Conservation (phyloP, 2,329 filamentous ascomycete genomes). For the Aspergillus sclerotialis region DNA sequence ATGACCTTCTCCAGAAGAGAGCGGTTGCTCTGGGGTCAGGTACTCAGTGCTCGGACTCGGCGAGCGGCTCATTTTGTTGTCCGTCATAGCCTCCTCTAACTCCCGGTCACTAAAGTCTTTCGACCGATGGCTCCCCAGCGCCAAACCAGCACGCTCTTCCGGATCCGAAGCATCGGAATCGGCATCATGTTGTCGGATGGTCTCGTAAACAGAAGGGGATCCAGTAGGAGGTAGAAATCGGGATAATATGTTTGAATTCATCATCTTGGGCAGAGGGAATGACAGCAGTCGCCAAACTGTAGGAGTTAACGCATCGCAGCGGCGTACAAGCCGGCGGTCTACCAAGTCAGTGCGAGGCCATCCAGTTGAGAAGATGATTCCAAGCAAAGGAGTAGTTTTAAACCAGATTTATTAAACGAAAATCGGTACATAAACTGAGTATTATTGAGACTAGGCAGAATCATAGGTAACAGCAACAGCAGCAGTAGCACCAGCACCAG, state of each 20-base stretch:
- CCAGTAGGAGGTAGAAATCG: conserved; percentile 43
- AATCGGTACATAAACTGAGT: too few species aligned
- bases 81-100: conserved; percentile 49
- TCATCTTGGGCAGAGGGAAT: conserved; percentile 22
- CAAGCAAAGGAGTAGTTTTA: too few species aligned
- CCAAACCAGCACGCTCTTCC: conserved; percentile 41
- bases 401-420: too few species aligned
- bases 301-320: conserved; percentile 7
- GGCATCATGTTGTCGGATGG: conserved; percentile 39
- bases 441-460: too few species aligned
- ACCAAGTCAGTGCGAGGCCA: conserved; percentile 7
- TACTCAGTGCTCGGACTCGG: conserved; percentile 38
- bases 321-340: conserved; percentile 5
- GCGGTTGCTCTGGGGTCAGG: conserved; percentile 24
- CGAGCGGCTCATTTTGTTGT: conserved; percentile 43
- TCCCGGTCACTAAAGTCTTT: conserved; percentile 50
- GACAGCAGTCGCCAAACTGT: background rate
- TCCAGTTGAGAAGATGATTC: too few species aligned
- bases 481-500: too few species aligned
- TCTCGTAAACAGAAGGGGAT: conserved; percentile 43
- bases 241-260: conserved; percentile 37
- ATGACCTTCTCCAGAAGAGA: conserved; percentile 7
- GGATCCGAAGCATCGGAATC: conserved; percentile 39
- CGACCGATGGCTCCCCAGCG: conserved; percentile 44
- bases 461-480: too few species aligned